Evolutionary conservation across 225 moss, liverwort and hornwort genomes (phyloP).

Genomic region (Physcomitrium patens): DNA sequence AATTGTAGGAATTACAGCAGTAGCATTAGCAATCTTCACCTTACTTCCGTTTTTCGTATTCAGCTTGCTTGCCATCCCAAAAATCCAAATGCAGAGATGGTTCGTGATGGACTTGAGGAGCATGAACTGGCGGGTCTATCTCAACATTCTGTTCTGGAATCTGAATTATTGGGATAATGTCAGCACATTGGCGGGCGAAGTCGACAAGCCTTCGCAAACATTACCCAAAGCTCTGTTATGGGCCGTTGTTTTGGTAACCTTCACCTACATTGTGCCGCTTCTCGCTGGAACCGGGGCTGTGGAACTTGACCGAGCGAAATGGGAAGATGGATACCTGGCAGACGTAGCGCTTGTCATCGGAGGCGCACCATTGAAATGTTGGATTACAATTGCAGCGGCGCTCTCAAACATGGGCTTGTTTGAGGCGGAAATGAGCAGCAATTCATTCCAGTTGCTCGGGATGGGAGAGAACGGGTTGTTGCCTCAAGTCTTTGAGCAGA

Average conservation of each 20-base stretch:
- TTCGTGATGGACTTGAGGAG: conserved; percentile 45
- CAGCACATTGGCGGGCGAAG: conserved; percentile 93
- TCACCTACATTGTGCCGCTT: conserved; percentile 75
- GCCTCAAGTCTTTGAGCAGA: conserved; percentile 51
- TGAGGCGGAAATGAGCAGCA: conserved; percentile 95
- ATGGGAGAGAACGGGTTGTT: conserved; percentile 66
- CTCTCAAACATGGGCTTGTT: conserved; percentile 93
- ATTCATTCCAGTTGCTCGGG: conserved; percentile 90
- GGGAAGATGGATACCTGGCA: conserved; percentile 92
- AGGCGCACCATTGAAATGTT: conserved; percentile 74
- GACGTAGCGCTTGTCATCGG: conserved; percentile 73
- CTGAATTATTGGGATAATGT: conserved; percentile 71
- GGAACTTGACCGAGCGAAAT: conserved; percentile 44
- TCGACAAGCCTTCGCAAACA: conserved; percentile 77
- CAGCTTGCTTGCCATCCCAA: conserved; percentile 40
- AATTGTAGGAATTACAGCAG: conserved; percentile 59
- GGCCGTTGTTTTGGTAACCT: conserved; percentile 70
- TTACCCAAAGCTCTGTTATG: conserved; percentile 74
- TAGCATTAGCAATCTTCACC: conserved; percentile 46
- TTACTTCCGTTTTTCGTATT: conserved; percentile 49
- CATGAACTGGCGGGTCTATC: conserved; percentile 54
- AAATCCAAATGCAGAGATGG: conserved; percentile 47
- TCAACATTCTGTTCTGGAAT: conserved; percentile 67
- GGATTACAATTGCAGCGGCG: conserved; percentile 74
- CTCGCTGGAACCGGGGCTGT: conserved; percentile 80